These are phyloP conservation scores for Glycine soja DNA, from an alignment of 306 rosid species.

Conservation along the genomic window DNA sequence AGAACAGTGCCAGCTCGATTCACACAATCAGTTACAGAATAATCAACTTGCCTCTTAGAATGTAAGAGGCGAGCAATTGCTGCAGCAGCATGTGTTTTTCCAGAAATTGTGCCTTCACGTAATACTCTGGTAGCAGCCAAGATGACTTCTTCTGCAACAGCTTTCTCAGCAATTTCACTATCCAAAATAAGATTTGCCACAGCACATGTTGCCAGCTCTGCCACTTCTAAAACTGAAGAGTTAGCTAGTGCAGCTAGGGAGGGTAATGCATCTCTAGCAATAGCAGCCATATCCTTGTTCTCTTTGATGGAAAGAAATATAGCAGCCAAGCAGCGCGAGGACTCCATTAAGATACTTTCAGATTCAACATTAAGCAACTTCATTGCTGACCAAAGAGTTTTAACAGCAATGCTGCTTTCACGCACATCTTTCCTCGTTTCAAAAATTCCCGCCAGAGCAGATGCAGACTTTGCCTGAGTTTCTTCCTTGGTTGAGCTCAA, in stretches of 20 bases:
- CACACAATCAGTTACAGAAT: slow-evolving; percentile 77
- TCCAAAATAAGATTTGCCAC: slow-evolving; percentile 95
- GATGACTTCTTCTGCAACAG: slow-evolving; percentile 81
- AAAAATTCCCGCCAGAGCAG: slow-evolving; percentile 90
- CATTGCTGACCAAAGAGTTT: slow-evolving; percentile 74
- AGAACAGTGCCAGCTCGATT: slow-evolving; percentile 95
- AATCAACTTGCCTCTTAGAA: slow-evolving; percentile 68
- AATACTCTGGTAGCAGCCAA: slow-evolving; percentile 92
- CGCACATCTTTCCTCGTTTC: slow-evolving; percentile 91
- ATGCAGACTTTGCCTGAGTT: slow-evolving; percentile 95
- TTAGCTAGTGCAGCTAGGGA: slow-evolving; percentile 76
- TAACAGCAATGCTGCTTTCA: slow-evolving; percentile 85
- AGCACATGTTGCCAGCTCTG: slow-evolving; percentile 92
- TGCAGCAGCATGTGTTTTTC: slow-evolving; percentile 91
- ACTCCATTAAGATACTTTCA: slow-evolving; percentile 73
- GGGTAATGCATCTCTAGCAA: slow-evolving; percentile 75
- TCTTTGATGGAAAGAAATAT: slow-evolving; percentile 94
- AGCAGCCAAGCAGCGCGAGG: slow-evolving; percentile 89
- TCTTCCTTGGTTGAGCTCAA: slow-evolving; percentile 86
- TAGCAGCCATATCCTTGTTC: slow-evolving; percentile 83
- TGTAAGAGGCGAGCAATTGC: slow-evolving; percentile 92
- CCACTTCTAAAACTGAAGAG: slow-evolving; percentile 83
- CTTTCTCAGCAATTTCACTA: slow-evolving; percentile 81
- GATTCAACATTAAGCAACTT: slow-evolving; percentile 86
- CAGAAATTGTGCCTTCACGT: slow-evolving; percentile 80